Base-by-base conservation (phyloP, 1,284 basidiomycete genomes). In the Golubevia sp. region DNA sequence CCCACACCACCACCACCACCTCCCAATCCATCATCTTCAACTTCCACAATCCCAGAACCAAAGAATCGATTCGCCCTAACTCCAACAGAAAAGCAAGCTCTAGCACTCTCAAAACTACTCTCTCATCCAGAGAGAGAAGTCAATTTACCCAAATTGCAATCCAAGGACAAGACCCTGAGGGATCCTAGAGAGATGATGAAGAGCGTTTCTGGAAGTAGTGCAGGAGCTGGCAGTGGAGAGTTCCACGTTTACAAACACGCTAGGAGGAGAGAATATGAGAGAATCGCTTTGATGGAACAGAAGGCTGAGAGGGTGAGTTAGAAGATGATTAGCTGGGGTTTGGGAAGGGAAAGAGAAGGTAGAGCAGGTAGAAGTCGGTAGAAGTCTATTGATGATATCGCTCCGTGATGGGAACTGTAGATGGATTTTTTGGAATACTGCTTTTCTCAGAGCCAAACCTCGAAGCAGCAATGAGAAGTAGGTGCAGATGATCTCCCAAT, bases 171-270 rank as follows among this genome's bases (percentile, higher is more conserved):
- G 62, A 59, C 62, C 20, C 64, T 77, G 26, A 68, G 75, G 50
- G 61, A 71, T 21, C 79, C 76, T n/a, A 65, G 74, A 20, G 81
- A 81, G 55, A 75, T 76, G 91, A 96, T 99, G 91, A 97, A 97
- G 88, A 98, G 96, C 73, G 94, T 97, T 2, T 92, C 95, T 83
- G 94, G 94, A 0, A 94, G 92, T 7, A 92, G 91, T 84, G 92
- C 93, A 1, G 82, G 81, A 13, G 81, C 82, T 11, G 81, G 82
- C 3, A 77, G 73, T 50, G 82, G 82, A 48, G 82, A 83, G 58
- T 84, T 84, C 51, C 97, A 99, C 82, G 97, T 99, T 2, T 99
- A 99, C 87, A 99, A 99, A 84, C 94, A 97, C 52, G 90, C 91
- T 69, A 86, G 97, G 67, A 87, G 96, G 78, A 88, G 95, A 77